Conservation (phyloP, 2,329 filamentous ascomycete genomes). For the Colletotrichum navitas region DNA sequence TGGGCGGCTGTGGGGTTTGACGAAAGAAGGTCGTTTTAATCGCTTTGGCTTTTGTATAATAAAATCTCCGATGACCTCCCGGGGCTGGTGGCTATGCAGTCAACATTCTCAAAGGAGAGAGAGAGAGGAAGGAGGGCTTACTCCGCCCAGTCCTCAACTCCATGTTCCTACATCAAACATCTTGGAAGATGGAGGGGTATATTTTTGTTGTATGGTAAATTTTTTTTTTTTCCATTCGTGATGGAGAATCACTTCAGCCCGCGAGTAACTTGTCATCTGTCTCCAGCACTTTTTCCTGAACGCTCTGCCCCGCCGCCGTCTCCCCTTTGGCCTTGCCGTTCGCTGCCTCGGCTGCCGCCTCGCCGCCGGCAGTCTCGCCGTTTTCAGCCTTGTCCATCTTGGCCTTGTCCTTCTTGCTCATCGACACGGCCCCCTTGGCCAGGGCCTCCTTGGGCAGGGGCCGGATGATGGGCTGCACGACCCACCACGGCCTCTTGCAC, state of each 20-base stretch:
- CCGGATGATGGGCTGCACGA: slow-evolving; percentile 88
- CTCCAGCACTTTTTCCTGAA: slow-evolving; percentile 39
- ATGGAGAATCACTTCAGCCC: slow-evolving; percentile 7
- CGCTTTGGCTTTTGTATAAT: not conserved
- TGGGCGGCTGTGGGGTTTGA: no score
- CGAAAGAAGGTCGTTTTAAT: not conserved
- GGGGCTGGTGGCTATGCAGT: not conserved
- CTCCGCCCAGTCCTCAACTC: not conserved
- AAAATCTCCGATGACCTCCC: not conserved
- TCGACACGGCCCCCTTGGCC: slow-evolving; percentile 80
- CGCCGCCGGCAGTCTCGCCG: slow-evolving; percentile 40
- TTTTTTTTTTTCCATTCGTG: not conserved
- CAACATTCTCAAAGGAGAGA: not conserved
- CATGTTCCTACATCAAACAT: not conserved
- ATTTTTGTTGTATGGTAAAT: not conserved
- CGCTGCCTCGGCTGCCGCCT: slow-evolving; percentile 27
- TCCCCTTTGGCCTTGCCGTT: slow-evolving; percentile 6
- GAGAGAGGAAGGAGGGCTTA: no score
- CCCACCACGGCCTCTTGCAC: slow-evolving; percentile 89
- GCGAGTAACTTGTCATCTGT: slow-evolving; percentile 42
- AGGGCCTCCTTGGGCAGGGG: slow-evolving; percentile 90
- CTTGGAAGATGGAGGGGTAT: slow-evolving; percentile 18
- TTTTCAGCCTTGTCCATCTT: slow-evolving; percentile 53
- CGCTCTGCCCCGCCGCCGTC: slow-evolving; percentile 19
- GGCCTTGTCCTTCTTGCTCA: slow-evolving; percentile 77